A percentile compares a stretch with the other conserved stretches of the same genome.
Evolutionary conservation across 2,329 filamentous ascomycete species (phyloP).

Genomic region (Orbilia ellipsospora): DNA sequence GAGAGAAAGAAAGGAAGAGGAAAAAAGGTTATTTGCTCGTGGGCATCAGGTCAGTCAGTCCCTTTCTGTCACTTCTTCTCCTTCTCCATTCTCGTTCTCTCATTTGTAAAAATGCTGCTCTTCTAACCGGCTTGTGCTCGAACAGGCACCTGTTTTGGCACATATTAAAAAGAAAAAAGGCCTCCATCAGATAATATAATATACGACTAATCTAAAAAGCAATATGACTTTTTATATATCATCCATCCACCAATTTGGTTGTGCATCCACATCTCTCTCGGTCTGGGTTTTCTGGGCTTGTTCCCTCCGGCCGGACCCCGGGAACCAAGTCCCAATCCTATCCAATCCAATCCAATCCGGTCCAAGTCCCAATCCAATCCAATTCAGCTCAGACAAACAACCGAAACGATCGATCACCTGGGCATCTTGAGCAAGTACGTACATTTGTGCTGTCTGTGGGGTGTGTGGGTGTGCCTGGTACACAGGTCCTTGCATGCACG

Average conservation of each 20-base stretch:
- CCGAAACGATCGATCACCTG: not conserved
- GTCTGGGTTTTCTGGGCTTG: too few relatives aligned
- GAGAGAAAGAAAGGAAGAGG: not conserved
- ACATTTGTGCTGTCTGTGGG: too few relatives aligned
- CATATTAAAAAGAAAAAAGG: not conserved
- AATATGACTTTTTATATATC: not conserved
- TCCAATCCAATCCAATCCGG: too few relatives aligned
- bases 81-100: not conserved
- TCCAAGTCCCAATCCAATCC: too few relatives aligned
- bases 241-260: too few relatives aligned
- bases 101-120: conserved; percentile 6
- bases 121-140: not conserved
- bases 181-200: too few relatives aligned
- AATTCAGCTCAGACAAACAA: not conserved
- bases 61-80: not conserved
- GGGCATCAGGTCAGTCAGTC: too few relatives aligned
- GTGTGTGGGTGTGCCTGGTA: not conserved
- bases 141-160: conserved; percentile 19
- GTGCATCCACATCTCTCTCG: too few relatives aligned
- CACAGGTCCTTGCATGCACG: not conserved
- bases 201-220: conserved; percentile 9
- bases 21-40: not conserved
- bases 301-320: too few relatives aligned
- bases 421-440: not conserved
- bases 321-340: too few relatives aligned